These are phyloP conservation scores for Helminthosporium solani DNA, from an alignment of 2,329 filamentous ascomycete species.

Conservation along the genomic window DNA sequence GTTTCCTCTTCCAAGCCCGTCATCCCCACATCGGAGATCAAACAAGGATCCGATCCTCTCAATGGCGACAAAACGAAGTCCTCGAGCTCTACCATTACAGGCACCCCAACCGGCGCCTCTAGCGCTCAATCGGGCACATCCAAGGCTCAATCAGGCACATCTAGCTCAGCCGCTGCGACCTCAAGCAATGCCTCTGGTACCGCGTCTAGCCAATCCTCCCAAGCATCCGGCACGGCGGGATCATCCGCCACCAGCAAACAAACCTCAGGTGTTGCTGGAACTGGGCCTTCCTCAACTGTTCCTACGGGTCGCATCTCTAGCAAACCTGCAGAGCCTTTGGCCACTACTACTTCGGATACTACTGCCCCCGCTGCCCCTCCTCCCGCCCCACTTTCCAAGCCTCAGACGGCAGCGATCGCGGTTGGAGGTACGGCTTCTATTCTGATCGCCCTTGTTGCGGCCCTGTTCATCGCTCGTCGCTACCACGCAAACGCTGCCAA, in stretches of 20 bases:
- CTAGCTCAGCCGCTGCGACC: neutral
- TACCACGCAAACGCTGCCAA: slow-evolving; percentile 24
- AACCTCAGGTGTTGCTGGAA: neutral
- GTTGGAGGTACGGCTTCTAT: slow-evolving; percentile 36
- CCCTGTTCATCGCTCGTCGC: slow-evolving; percentile 36
- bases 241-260: neutral
- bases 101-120: neutral
- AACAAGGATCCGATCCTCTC: neutral
- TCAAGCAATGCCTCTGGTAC: too few species aligned
- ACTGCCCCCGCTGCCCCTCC: slow-evolving; percentile 13
- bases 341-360: slow-evolving; percentile 13
- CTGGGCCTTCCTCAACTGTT: neutral
- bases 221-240: neutral
- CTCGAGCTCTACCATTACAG: neutral
- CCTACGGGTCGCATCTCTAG: slow-evolving; percentile 6
- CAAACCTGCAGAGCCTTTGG: slow-evolving; percentile 4
- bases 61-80: neutral
- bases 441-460: slow-evolving; percentile 36
- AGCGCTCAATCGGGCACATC: neutral
- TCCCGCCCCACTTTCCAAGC: slow-evolving; percentile 22
- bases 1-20: neutral
- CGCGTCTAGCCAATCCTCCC: neutral
- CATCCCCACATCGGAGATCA: neutral
- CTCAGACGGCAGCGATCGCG: slow-evolving; percentile 40
- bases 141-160: too few species aligned